Evolutionary conservation across 2,329 filamentous ascomycete genomes (phyloP), one percentile per base, ranked within the genome.

Genomic region (Lizonia empirigonia): DNA sequence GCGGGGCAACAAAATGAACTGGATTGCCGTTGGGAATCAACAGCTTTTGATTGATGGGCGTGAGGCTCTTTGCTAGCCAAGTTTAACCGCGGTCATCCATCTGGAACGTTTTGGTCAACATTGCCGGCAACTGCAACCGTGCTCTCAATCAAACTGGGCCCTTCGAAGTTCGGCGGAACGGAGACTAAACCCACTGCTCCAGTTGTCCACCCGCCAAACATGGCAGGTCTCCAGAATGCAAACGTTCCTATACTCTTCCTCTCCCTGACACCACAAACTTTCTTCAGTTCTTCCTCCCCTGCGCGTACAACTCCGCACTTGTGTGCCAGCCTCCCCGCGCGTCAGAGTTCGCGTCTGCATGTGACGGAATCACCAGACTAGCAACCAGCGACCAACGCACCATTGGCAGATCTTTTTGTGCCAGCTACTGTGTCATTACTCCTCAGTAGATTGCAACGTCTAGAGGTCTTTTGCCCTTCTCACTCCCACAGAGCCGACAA

Each of bases 331-430:
- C 13, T 22, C 36, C 44, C 49, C 52, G 40, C 60, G 45, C 57
- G 53, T 61, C 55, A 62, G 50, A 33, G 53, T 32, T 49, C 44
- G 40, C 48, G 42, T 55, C 62, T 52, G 63, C 67, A 68, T 70
- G 64, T 68, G 65, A 70, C 52, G 58, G 54, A 51, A 60, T 62
- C 50, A 47, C 44, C 44, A 44, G 50, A 44, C 44, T 40, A 48
- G 50, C 34, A 34, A 18, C 34, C 47, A 45, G 20, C 36, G 24
- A 35, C 16, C 33, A 19, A 23, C 38, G 18, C 39, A 26, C 33
- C 22, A 19, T 41, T 9, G 24, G 13, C 3, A 39, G 20, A 26
- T 24, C 5, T 7, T 0, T 2, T 5, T 20, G 9, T 7, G 8
- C 7, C 20, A 8, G 29, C 6, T 23, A 10, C 19, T 33, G 22